Conservation (phyloP, 306 rosid genomes). For the Psophocarpus tetragonolobus region DNA sequence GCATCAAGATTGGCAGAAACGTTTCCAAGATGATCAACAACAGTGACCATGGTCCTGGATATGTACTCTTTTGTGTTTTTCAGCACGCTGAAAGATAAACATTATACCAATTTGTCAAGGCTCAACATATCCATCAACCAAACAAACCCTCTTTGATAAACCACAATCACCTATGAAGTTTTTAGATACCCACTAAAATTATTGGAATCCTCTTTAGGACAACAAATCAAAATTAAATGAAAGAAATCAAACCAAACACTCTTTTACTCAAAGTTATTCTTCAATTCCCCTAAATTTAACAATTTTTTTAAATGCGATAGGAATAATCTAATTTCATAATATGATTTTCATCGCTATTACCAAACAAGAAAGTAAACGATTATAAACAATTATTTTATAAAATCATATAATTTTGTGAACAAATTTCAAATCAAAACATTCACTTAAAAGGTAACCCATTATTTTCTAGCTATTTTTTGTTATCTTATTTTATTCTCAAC, state of each 20-base stretch:
- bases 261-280: neutral
- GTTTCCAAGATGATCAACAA: constrained; percentile 79
- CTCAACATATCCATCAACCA: constrained; percentile 22
- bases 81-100: constrained; percentile 53
- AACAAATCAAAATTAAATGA: neutral
- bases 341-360: neutral
- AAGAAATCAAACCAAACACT: neutral
- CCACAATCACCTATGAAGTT: no score
- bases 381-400: no score
- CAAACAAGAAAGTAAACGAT: no score
- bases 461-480: no score
- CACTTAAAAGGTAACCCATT: no score
- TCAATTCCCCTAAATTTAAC: neutral
- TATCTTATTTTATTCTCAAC: no score
- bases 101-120: neutral
- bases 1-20: constrained; percentile 59
- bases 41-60: constrained; percentile 61
- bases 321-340: no score
- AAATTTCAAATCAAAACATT: no score
- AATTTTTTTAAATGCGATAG: no score
- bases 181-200: neutral
- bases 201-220: neutral
- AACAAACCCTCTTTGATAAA: neutral
- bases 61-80: constrained; percentile 72
- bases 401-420: no score